phyloP scores from a whole-genome alignment of 805 yeast genomes.

The Kurtzmaniella fragi region DNA sequence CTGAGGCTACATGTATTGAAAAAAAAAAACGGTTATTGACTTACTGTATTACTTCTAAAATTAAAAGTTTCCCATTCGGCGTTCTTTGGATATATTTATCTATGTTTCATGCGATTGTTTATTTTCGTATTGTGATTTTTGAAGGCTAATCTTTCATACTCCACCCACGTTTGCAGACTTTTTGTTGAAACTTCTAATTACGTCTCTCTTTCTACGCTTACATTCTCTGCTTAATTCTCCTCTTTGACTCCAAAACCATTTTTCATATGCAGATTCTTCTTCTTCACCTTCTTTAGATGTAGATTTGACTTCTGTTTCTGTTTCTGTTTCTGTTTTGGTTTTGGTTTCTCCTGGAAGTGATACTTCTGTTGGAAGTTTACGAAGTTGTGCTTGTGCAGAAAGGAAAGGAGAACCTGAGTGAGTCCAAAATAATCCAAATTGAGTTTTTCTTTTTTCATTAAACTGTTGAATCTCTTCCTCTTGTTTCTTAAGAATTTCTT shows the following conservation, averaged over 20 bases:
- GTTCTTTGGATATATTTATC: no score
- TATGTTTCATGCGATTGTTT: no score
- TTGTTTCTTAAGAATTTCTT: slow-evolving; percentile 27
- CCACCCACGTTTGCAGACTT: slow-evolving; percentile 9
- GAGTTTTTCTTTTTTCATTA: slow-evolving; percentile 14
- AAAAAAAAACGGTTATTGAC: no score
- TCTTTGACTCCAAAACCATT: slow-evolving; percentile 78
- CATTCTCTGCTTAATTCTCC: slow-evolving; percentile 75
- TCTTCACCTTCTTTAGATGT: slow-evolving; percentile 25
- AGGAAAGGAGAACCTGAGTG: slow-evolving; percentile 85
- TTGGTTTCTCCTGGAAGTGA: slow-evolving; percentile 33
- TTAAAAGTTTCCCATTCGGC: no score
- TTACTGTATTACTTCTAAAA: no score
- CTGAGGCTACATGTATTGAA: no score
- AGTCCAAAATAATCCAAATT: slow-evolving; percentile 65
- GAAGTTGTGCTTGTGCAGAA: slow-evolving; percentile 76
- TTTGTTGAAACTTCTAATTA: slow-evolving; percentile 52
- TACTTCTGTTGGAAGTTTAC: slow-evolving; percentile 41
- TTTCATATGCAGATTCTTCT: slow-evolving; percentile 51
- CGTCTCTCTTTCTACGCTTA: slow-evolving; percentile 73
- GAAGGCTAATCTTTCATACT: no score
- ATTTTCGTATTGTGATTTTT: no score
- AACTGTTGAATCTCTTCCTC: slow-evolving; percentile 14
- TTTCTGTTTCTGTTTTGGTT: slow-evolving; percentile 11
- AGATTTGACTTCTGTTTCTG: slow-evolving; percentile 14